Conservation (phyloP, 2,329 filamentous ascomycete genomes). For the Penicillium sp. region DNA sequence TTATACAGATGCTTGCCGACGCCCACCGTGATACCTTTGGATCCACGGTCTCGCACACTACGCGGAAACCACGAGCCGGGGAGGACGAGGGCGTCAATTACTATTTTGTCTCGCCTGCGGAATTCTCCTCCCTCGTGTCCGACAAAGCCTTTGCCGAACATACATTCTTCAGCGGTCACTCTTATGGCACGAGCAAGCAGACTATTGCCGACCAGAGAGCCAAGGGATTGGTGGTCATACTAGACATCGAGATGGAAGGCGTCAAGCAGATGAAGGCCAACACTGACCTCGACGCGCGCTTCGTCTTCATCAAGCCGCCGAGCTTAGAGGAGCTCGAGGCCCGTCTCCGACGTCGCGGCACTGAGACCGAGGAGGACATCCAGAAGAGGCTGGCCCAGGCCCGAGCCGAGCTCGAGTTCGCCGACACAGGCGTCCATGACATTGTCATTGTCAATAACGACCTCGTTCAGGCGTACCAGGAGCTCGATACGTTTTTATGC, state of each 20-base stretch:
- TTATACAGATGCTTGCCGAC: slow-evolving; percentile 27
- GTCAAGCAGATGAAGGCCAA: slow-evolving; percentile 78
- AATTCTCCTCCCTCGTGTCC: slow-evolving; percentile 60
- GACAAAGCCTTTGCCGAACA: slow-evolving; percentile 71
- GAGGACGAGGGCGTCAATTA: slow-evolving; percentile 72
- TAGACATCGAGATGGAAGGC: slow-evolving; percentile 88
- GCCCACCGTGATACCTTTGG: slow-evolving; percentile 29
- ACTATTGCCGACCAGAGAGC: slow-evolving; percentile 16
- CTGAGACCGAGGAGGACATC: slow-evolving; percentile 65
- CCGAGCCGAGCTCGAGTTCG: slow-evolving; percentile 63
- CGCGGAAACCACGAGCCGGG: slow-evolving; percentile 65
- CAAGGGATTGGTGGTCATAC: slow-evolving; percentile 58
- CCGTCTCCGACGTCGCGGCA: slow-evolving; percentile 64
- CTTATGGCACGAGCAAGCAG: slow-evolving; percentile 70
- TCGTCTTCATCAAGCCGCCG: slow-evolving; percentile 75
- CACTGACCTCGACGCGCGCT: slow-evolving; percentile 62
- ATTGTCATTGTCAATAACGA: slow-evolving; percentile 59
- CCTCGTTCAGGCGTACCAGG: slow-evolving; percentile 48
- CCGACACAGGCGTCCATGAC: slow-evolving; percentile 60
- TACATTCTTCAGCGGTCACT: slow-evolving; percentile 72
- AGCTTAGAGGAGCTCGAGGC: slow-evolving; percentile 64
- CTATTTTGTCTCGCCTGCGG: slow-evolving; percentile 61
- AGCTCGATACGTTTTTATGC: slow-evolving; percentile 23
- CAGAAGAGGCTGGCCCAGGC: slow-evolving; percentile 64
- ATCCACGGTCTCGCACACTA: slow-evolving; percentile 50